Evolutionary conservation across 1,284 basidiomycete genomes (phyloP).

Genomic region (Chondrostereum purpureum): DNA sequence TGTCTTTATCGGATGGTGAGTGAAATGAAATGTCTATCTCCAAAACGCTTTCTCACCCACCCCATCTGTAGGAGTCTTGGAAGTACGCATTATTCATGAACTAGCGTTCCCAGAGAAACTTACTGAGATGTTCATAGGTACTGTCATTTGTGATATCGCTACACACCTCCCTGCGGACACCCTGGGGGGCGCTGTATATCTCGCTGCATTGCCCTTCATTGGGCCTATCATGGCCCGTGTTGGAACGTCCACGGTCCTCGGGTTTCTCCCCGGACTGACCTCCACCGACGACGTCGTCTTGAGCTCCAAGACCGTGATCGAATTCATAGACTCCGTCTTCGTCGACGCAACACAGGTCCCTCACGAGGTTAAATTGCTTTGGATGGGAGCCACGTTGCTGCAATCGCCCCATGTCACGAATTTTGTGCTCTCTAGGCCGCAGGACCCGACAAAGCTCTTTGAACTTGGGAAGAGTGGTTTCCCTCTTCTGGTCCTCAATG

Average conservation of each 20-base stretch:
- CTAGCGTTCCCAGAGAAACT: background rate
- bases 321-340: constrained; percentile 7
- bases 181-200: constrained; percentile 7
- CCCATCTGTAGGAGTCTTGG: constrained; percentile 7
- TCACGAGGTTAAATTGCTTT: constrained; percentile 5
- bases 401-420: constrained; percentile 5
- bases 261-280: background rate
- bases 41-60: background rate
- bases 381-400: constrained; percentile 6
- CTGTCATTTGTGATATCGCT: constrained; percentile 10
- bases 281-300: constrained; percentile 1
- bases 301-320: background rate
- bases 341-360: constrained; percentile 6
- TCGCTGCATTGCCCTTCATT: constrained; percentile 5
- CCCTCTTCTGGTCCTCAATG: constrained; percentile 9
- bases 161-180: constrained; percentile 7
- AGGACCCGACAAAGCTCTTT: constrained; percentile 6
- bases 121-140: constrained; percentile 1
- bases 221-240: background rate
- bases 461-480: constrained; percentile 9
- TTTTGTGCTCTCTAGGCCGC: constrained; percentile 4
- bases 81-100: constrained; percentile 1
- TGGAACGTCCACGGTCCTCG: background rate
- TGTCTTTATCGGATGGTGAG: constrained; percentile 22
- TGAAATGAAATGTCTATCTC: background rate